phyloP scores from a whole-genome alignment of 2,329 filamentous ascomycete genomes.

The Cercospora berteroae region DNA sequence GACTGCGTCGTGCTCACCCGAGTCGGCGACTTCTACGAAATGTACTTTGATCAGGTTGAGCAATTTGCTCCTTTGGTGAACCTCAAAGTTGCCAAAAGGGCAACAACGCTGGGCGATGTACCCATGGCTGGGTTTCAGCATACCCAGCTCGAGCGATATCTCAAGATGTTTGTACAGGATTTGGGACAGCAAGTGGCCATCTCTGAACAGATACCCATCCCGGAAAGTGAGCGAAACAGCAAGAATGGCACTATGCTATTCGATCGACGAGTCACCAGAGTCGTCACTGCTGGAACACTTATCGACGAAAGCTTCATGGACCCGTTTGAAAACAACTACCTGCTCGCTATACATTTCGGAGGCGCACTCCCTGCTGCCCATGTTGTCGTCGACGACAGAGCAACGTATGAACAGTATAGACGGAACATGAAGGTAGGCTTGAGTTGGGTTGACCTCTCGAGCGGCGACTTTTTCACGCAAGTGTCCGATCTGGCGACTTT shows the following conservation, averaged over 20 bases:
- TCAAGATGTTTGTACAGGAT: constrained; percentile 91
- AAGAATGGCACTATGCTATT: constrained; percentile 78
- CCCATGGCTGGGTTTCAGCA: constrained; percentile 96
- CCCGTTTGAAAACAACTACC: constrained; percentile 87
- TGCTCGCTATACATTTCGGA: constrained; percentile 72
- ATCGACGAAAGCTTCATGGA: constrained; percentile 99
- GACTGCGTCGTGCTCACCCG: constrained; percentile 89
- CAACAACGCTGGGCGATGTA: constrained; percentile 73
- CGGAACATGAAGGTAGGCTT: constrained; percentile 60
- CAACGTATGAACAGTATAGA: constrained; percentile 38
- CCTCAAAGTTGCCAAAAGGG: constrained; percentile 79
- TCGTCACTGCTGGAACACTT: constrained; percentile 90
- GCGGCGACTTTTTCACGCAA: constrained; percentile 90
- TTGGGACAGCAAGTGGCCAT: constrained; percentile 88
- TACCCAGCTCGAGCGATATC: constrained; percentile 85
- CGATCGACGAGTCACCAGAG: constrained; percentile 77
- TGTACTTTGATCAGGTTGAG: constrained; percentile 95
- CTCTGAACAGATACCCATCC: constrained; percentile 76
- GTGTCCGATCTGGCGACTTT: constrained; percentile 67
- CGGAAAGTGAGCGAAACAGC: constrained; percentile 57
- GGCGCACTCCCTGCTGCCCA: constrained; percentile 16
- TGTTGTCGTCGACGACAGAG: constrained; percentile 24
- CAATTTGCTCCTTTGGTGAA: constrained; percentile 82
- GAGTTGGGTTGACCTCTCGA: constrained; percentile 93
- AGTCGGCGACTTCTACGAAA: constrained; percentile 94